phyloP scores from a whole-genome alignment of 345 rosid species.

The Linum usitatissimum region DNA sequence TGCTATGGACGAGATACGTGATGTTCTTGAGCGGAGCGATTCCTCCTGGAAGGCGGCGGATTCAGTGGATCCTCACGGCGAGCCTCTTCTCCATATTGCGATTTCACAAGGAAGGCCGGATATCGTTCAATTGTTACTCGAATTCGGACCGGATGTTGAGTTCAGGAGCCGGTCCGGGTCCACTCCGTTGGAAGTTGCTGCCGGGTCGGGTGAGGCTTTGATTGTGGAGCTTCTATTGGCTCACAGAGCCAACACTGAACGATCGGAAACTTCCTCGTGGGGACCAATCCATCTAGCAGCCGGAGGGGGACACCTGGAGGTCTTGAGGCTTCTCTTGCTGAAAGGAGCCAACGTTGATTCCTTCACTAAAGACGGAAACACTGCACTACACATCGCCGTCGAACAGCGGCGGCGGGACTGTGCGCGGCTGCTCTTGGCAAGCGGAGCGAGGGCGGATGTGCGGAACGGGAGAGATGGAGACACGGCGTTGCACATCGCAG shows the following conservation, averaged over 20 bases:
- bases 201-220: conserved; percentile 35
- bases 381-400: conserved; percentile 45
- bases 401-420: conserved; percentile 37
- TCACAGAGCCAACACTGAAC: conserved; percentile 31
- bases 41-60: conserved; percentile 34
- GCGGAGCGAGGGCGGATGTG: conserved; percentile 30
- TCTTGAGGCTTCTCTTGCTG: conserved; percentile 38
- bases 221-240: conserved; percentile 49
- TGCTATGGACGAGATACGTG: conserved; percentile 45
- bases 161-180: conserved; percentile 28
- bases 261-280: conserved; percentile 30
- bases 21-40: conserved; percentile 41
- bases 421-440: conserved; percentile 33
- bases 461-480: conserved; percentile 29
- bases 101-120: conserved; percentile 37
- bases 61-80: conserved; percentile 32
- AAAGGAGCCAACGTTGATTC: conserved; percentile 41
- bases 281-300: conserved; percentile 50
- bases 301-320: conserved; percentile 31
- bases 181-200: conserved; percentile 41
- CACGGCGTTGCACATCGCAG: conserved; percentile 43
- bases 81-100: conserved; percentile 43
- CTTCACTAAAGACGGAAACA: conserved; percentile 36
- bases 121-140: conserved; percentile 45
- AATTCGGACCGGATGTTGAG: conserved; percentile 39